phyloP scores from a whole-genome alignment of 306 rosid genomes.

The Echinosophora koreensis region DNA sequence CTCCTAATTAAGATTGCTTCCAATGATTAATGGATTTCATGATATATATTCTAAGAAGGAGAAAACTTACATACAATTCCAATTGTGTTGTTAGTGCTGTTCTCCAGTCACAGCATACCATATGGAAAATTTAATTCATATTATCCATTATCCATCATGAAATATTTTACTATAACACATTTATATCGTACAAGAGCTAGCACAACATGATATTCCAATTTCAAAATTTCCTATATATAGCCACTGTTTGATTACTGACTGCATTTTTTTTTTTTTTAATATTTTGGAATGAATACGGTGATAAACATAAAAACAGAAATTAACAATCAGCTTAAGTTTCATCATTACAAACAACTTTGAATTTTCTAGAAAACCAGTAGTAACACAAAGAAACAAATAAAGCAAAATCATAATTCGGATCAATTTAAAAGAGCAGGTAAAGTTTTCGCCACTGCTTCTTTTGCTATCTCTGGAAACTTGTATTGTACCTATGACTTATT shows the following conservation, averaged over 20 bases:
- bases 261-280: not conserved
- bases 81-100: too few species aligned
- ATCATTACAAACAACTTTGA: not conserved
- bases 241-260: not conserved
- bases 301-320: not conserved
- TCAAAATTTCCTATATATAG: not conserved
- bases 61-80: too few species aligned
- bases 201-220: not conserved
- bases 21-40: too few species aligned
- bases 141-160: too few species aligned
- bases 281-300: not conserved
- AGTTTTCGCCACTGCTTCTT: slow-evolving; percentile 33
- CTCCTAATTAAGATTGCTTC: too few species aligned
- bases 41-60: too few species aligned
- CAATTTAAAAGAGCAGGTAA: slow-evolving; percentile 25
- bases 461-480: not conserved
- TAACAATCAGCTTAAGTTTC: slow-evolving; percentile 13
- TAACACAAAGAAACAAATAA: slow-evolving; percentile 12
- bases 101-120: too few species aligned
- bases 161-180: too few species aligned
- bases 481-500: slow-evolving; percentile 24
- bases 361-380: slow-evolving; percentile 5
- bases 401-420: slow-evolving; percentile 2
- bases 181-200: too few species aligned
- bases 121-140: too few species aligned